A percentile compares a stretch with the other conserved stretches of the same genome.
phyloP scores from a whole-genome alignment of 352 stramenopile genomes.

The Nothophytophthora sp. region DNA sequence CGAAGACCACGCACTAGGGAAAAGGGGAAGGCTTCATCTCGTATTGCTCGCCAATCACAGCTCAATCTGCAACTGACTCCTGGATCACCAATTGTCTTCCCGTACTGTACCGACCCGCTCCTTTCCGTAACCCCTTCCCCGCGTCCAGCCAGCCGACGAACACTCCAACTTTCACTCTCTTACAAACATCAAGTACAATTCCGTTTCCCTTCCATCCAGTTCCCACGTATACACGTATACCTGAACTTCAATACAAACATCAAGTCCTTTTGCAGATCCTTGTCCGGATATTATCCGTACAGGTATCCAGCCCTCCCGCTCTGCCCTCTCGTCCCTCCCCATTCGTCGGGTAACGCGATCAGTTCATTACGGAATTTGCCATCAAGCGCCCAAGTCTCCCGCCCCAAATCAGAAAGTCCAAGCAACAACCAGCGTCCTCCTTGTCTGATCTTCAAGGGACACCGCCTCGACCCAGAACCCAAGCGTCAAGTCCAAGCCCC shows the following conservation, averaged over 20 bases:
- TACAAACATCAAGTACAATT: too few relatives aligned
- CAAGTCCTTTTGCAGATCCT: conserved; percentile 2
- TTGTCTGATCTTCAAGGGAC: conserved; percentile 3
- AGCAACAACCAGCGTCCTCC: background rate
- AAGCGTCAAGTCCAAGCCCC: conserved; percentile 10
- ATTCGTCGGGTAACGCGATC: conserved; percentile 69
- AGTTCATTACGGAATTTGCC: conserved; percentile 66
- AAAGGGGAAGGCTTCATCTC: too few relatives aligned
- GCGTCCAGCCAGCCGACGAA: too few relatives aligned
- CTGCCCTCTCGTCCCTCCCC: background rate
- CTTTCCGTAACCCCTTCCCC: too few relatives aligned
- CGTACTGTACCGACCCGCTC: too few relatives aligned
- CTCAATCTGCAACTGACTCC: too few relatives aligned
- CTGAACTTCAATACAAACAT: conserved; percentile 12
- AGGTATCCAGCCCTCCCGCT: background rate
- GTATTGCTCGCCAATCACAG: too few relatives aligned
- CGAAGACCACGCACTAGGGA: too few relatives aligned
- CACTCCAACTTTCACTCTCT: too few relatives aligned
- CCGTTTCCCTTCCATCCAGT: background rate
- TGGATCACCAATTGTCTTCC: too few relatives aligned
- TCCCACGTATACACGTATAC: conserved; percentile 9
- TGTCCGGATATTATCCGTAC: conserved; percentile 4
- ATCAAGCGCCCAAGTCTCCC: conserved; percentile 22
- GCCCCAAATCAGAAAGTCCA: conserved; percentile 16
- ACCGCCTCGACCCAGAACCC: background rate